Conservation (phyloP, 805 yeast genomes). For the Candida ulmi region DNA sequence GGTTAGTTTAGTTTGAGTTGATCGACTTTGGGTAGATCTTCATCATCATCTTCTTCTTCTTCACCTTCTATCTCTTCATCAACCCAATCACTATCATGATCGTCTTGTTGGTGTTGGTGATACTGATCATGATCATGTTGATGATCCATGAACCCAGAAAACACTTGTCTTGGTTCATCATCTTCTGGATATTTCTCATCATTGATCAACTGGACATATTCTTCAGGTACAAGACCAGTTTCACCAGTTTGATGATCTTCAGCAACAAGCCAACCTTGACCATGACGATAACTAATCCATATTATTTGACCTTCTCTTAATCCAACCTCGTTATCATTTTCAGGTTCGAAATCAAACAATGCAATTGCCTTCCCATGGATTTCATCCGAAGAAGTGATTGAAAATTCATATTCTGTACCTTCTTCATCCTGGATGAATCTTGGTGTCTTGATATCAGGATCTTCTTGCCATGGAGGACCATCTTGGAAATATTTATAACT, state of each 20-base stretch:
- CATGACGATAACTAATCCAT: slow-evolving; percentile 85
- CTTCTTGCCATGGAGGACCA: slow-evolving; percentile 32
- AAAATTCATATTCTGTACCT: slow-evolving; percentile 19
- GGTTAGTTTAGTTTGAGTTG: not conserved
- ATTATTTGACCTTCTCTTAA: slow-evolving; percentile 76
- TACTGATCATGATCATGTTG: not conserved
- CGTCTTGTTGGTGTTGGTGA: slow-evolving; percentile 8
- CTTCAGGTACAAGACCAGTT: slow-evolving; percentile 94
- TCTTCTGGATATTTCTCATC: slow-evolving; percentile 12
- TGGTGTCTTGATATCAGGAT: slow-evolving; percentile 25
- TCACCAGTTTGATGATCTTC: slow-evolving; percentile 66
- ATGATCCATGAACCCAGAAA: slow-evolving; percentile 26
- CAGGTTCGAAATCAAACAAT: slow-evolving; percentile 83
- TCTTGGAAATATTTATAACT: slow-evolving; percentile 18
- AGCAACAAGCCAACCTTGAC: slow-evolving; percentile 98
- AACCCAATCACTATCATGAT: slow-evolving; percentile 28
- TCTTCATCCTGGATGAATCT: slow-evolving; percentile 10
- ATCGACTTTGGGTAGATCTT: slow-evolving; percentile 7
- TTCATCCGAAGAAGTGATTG: slow-evolving; percentile 38
- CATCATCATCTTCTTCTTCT: slow-evolving; percentile 23
- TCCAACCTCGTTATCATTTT: slow-evolving; percentile 86
- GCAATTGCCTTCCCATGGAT: slow-evolving; percentile 72
- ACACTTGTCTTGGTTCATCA: slow-evolving; percentile 42
- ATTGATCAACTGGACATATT: slow-evolving; percentile 60
- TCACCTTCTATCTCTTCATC: slow-evolving; percentile 24